These are phyloP conservation scores for Casuarina glauca DNA, from an alignment of 306 rosid genomes.

Conservation along the genomic window DNA sequence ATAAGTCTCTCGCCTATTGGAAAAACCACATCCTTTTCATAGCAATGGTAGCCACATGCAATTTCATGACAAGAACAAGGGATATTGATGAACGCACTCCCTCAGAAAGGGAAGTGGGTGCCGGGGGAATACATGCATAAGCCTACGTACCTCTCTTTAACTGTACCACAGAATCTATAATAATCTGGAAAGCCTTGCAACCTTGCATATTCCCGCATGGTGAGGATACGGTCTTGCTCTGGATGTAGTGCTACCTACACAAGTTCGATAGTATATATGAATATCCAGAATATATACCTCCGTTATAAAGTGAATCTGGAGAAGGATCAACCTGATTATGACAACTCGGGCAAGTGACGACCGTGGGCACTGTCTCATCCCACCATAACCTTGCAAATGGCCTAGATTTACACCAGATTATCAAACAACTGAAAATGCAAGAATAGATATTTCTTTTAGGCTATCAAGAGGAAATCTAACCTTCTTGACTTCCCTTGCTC, in stretches of 20 bases:
- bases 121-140: neutral
- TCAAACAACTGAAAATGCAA: neutral
- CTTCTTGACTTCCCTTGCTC: slow-evolving; percentile 83
- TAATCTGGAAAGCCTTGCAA: slow-evolving; percentile 94
- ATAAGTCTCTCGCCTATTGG: neutral
- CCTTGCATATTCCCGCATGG: slow-evolving; percentile 85
- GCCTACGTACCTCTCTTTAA: slow-evolving; percentile 64
- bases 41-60: neutral
- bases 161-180: slow-evolving; percentile 61
- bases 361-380: slow-evolving; percentile 95
- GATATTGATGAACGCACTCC: neutral
- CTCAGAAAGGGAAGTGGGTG: no score
- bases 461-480: slow-evolving; percentile 35
- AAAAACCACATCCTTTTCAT: neutral
- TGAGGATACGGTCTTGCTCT: slow-evolving; percentile 72
- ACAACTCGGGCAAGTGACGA: slow-evolving; percentile 68
- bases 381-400: slow-evolving; percentile 94
- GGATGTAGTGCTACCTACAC: slow-evolving; percentile 73
- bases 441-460: neutral
- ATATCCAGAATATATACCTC: slow-evolving; percentile 20
- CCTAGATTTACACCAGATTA: slow-evolving; percentile 33
- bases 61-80: neutral
- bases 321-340: slow-evolving; percentile 59
- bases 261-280: slow-evolving; percentile 13
- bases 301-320: slow-evolving; percentile 23